Evolutionary conservation across 768 basidiomycete species (phyloP), one percentile per base, ranked within the genome.

Genomic region (Lentinula guzmanii): DNA sequence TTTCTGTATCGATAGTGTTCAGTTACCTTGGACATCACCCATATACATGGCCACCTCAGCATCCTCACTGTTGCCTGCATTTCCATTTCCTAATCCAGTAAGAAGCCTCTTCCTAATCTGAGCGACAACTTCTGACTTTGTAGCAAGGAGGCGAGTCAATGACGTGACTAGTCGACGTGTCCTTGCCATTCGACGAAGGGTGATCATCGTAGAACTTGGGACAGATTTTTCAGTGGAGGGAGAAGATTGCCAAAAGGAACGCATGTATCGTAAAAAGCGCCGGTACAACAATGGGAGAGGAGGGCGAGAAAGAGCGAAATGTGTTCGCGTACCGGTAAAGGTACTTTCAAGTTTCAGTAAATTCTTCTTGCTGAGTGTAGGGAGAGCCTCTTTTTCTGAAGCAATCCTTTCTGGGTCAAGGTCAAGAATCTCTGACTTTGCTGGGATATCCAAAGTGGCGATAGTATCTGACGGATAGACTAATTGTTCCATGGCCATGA

Each of bases 1-100:
- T 18, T 8, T n/a, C 10, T 46, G 39, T 13, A 18, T 58, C 10
- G 11, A 48, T 57, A 8, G 37, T 33, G 46, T 24, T 66, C 77
- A 6, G 11, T 52, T 65, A 93, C 95, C 95, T 77, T 95, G 91
- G 1, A 98, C 83, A 71, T 98, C 95, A 24, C 91, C 92, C 75
- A 95, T 84, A 70, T 96, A 93, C 2, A 94, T 90, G 10, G 84
- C 87, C 24, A 96, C 83, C 64, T 93, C 91, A 21, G 80, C 71
- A 56, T 85, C 82, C 15, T 86, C 82, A 4, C 78, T 78, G 55
- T 77, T 75, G 13, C 72, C 75, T 13, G 21, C 33, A 3, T 69
- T 73, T 15, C 75, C 73, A 45, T 56, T 42, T 73, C 75, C 61
- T 75, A 63, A 24, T 70, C 75, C 70, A 63, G 70, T 82, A 58